These are phyloP conservation scores for Tolypocladium pustulatum DNA, from an alignment of 2,329 filamentous ascomycete genomes.

Conservation along the genomic window DNA sequence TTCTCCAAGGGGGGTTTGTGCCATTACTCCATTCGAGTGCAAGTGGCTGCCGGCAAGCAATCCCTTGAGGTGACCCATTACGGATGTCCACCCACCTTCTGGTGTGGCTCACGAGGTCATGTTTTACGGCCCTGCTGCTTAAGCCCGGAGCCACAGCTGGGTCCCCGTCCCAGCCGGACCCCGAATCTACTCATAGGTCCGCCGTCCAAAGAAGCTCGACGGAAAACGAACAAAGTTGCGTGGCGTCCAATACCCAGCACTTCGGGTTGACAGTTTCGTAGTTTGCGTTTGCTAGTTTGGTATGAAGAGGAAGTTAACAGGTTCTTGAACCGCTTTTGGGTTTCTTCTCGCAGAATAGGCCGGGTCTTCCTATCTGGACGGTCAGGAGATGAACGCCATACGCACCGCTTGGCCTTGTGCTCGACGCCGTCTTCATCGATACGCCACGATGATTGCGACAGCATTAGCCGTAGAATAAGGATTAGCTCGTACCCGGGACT, in stretches of 20 bases:
- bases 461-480: not conserved
- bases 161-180: not conserved
- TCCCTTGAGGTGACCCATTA: not conserved
- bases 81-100: not conserved
- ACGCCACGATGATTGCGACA: not conserved
- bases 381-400: not conserved
- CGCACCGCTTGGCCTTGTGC: too few relatives aligned
- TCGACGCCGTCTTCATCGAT: not conserved
- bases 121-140: not conserved
- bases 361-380: not conserved
- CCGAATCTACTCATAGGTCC: not conserved
- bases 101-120: not conserved
- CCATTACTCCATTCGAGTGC: not conserved
- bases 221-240: not conserved
- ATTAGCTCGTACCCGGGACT: not conserved
- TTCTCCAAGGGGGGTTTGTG: not conserved
- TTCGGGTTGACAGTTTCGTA: not conserved
- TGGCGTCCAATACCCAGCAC: not conserved
- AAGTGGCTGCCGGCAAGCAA: not conserved
- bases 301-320: not conserved
- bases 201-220: not conserved
- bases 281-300: not conserved
- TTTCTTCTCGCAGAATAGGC: too few relatives aligned
- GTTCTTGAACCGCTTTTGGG: too few relatives aligned
- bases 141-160: not conserved